phyloP scores from a whole-genome alignment of 1,139 yeast species.

The Kodamaea anthophila region DNA sequence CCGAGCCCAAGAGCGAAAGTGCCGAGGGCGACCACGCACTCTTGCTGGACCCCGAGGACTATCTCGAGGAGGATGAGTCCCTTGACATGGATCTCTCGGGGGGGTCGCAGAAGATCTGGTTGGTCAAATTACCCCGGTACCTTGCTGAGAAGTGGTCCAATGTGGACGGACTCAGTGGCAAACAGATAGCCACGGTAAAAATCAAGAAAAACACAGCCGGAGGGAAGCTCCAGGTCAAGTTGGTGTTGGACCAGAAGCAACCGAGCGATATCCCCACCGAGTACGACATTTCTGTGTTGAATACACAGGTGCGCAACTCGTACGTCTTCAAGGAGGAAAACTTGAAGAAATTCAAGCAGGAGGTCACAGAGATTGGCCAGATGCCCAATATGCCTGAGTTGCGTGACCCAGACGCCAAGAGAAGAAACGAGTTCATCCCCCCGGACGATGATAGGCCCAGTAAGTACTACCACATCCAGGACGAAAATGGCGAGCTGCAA shows the following conservation, averaged over 20 bases:
- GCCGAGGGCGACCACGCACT: slow-evolving; percentile 23
- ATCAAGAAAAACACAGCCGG: slow-evolving; percentile 44
- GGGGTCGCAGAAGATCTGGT: slow-evolving; percentile 74
- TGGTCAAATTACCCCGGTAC: slow-evolving; percentile 84
- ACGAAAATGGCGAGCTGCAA: slow-evolving; percentile 30
- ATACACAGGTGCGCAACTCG: slow-evolving; percentile 75
- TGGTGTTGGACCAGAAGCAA: slow-evolving; percentile 42
- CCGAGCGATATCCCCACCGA: slow-evolving; percentile 65
- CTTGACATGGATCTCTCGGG: slow-evolving; percentile 53
- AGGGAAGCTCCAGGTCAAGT: slow-evolving; percentile 50
- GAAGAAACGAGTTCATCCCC: slow-evolving; percentile 11
- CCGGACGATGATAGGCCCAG: slow-evolving; percentile 16
- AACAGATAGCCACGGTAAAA: slow-evolving; percentile 75
- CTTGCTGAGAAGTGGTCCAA: slow-evolving; percentile 79
- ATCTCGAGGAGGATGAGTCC: slow-evolving; percentile 50
- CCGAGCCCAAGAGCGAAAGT: slow-evolving; percentile 16
- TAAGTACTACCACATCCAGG: slow-evolving; percentile 27
- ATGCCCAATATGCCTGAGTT: slow-evolving; percentile 45
- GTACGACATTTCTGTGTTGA: slow-evolving; percentile 72
- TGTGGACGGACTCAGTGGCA: slow-evolving; percentile 56
- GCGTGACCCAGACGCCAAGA: slow-evolving; percentile 24
- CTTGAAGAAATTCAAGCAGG: slow-evolving; percentile 60
- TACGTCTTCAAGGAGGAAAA: slow-evolving; percentile 90
- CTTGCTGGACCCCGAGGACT: slow-evolving; percentile 44
- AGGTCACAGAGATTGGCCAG: slow-evolving; percentile 42